Evolutionary conservation across 1,139 yeast genomes (phyloP), one percentile per base, ranked within the genome.

Genomic region (Yamadazyma triangularis): DNA sequence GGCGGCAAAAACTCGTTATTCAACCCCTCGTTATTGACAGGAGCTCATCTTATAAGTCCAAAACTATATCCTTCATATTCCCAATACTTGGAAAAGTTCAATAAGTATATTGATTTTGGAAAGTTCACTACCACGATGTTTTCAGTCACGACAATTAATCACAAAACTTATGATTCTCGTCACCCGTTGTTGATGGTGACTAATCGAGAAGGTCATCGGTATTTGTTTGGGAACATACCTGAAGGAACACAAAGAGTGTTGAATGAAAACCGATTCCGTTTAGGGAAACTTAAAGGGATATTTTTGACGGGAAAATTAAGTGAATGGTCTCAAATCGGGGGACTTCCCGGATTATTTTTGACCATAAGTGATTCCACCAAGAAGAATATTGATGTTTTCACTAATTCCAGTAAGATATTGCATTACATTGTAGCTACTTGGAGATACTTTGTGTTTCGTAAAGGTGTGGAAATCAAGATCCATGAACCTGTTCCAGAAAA

Each of bases 381-480:
- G 33, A 70, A 71, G 28, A 60, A 63, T 22, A 53, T 67, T 18
- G 63, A 60, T 16, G 59, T 68, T 2, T 64, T 53, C 36, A 51
- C 67, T n/a, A 57, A 52, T 37, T 54, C 58, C 14, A 56, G 66
- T 6, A 53, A 60, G 26, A 45, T 78, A 18, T 45, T 70, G 21
- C 64, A 71, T 26, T 82, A 75, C 54, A 65, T 76, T 28, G 74
- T 80, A 13, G 72, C 88, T 4, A 76, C 91, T 0, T 88, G 96
- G 96, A 68, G 96, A 42, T 78, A 78, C 40, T 89, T 89, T 58
- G 87, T 88, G n/a, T 87, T 85, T 53, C 72, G 96, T 43, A 74
- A 79, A 43, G 93, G 93, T 3, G 73, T 85, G 29, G 67, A 72
- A 26, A 53, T 87, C 33, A 59, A 56, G n/a, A 59, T 76, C 8